Evolutionary conservation across 441 rosid genomes (phyloP).

Genomic region (Jatropha multifida): DNA sequence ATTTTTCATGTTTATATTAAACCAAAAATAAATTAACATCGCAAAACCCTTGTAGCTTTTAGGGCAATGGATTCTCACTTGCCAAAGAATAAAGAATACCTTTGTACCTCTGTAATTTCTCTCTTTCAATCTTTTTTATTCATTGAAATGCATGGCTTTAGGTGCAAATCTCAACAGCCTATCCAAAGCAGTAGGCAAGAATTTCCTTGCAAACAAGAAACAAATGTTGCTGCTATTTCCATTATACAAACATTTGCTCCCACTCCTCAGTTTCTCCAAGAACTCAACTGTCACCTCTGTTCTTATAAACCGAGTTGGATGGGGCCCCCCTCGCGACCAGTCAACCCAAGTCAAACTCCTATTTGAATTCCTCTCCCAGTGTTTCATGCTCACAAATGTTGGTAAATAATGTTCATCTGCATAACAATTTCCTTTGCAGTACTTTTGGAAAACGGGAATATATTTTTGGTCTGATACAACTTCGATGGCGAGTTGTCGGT

Average conservation of each 20-base stretch:
- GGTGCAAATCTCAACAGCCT: constrained; percentile 69
- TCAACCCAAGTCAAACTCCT: constrained; percentile 86
- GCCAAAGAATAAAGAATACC: neutral
- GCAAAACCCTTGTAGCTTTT: neutral
- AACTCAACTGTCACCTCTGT: constrained; percentile 53
- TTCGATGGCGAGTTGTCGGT: constrained; percentile 58
- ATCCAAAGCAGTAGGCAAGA: constrained; percentile 55
- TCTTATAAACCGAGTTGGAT: constrained; percentile 58
- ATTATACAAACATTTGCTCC: constrained; percentile 49
- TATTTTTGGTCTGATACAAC: constrained; percentile 60
- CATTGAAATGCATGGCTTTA: constrained; percentile 44
- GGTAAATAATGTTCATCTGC: constrained; percentile 88
- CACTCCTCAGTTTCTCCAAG: constrained; percentile 56
- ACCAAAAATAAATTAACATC: neutral
- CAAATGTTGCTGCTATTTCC: constrained; percentile 56
- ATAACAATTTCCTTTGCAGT: constrained; percentile 58
- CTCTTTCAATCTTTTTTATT: neutral
- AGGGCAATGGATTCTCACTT: neutral
- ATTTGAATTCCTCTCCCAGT: constrained; percentile 51
- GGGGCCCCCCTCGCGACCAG: constrained; percentile 81
- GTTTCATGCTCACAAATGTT: constrained; percentile 50
- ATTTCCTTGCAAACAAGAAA: constrained; percentile 86
- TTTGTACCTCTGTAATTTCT: neutral
- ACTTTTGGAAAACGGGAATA: constrained; percentile 46
- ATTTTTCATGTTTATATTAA: neutral